Evolutionary conservation across 2,329 filamentous ascomycete genomes (phyloP).

Genomic region (Thielaviopsis ethacetica): DNA sequence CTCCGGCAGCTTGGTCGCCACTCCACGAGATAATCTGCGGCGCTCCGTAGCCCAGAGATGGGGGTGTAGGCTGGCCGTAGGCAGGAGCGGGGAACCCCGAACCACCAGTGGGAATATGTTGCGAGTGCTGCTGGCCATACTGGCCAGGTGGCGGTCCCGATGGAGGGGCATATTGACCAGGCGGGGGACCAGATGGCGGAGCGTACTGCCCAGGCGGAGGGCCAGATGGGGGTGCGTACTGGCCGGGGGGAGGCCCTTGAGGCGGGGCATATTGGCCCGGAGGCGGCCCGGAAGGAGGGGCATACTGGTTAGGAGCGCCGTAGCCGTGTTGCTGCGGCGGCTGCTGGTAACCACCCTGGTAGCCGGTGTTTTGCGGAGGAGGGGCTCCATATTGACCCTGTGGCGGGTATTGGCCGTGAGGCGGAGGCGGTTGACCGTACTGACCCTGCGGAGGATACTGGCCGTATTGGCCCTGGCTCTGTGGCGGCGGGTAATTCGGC

Average conservation of each 20-base stretch:
- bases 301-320: neutral
- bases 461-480: conserved; percentile 2
- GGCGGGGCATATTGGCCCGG: conserved; percentile 12
- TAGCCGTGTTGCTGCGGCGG: neutral
- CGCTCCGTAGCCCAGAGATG: conserved; percentile 60
- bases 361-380: conserved; percentile 15
- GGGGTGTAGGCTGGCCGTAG: conserved; percentile 38
- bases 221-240: conserved; percentile 19
- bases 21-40: conserved; percentile 55
- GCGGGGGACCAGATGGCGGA: conserved; percentile 17
- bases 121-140: conserved; percentile 18
- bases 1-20: conserved; percentile 50
- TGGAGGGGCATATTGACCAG: conserved; percentile 16
- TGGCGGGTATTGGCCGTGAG: conserved; percentile 12
- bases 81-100: conserved; percentile 22
- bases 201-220: conserved; percentile 15
- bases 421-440: conserved; percentile 25
- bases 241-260: neutral
- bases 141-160: conserved; percentile 14
- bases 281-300: conserved; percentile 12
- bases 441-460: conserved; percentile 20
- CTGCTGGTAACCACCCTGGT: conserved; percentile 2
- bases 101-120: conserved; percentile 19
- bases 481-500: conserved; percentile 18
- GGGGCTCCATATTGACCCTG: conserved; percentile 12